Evolutionary conservation across 768 basidiomycete species (phyloP).

Genomic region (Mycena haematopus): DNA sequence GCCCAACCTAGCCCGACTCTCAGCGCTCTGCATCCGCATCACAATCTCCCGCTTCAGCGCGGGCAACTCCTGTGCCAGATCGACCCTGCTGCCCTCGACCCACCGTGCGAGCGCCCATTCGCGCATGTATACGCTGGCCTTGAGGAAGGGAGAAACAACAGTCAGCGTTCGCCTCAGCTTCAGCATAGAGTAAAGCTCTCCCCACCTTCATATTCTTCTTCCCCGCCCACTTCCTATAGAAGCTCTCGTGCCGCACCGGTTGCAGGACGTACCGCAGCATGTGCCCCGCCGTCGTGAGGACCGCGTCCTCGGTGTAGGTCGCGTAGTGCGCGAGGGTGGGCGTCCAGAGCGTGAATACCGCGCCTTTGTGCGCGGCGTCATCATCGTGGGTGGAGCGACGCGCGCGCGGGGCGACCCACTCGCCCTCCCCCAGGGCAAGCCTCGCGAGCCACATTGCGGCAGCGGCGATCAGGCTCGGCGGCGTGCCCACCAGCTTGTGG

Average conservation of each 20-base stretch:
- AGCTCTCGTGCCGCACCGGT: conserved; percentile 72
- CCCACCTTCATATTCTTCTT: conserved; percentile 85
- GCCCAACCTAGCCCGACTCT: neutral
- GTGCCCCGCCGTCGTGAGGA: conserved; percentile 81
- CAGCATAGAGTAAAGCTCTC: neutral
- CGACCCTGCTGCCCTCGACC: conserved; percentile 51
- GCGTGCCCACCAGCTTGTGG: conserved; percentile 72
- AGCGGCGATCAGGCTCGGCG: conserved; percentile 83
- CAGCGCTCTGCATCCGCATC: neutral
- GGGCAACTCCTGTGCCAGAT: conserved; percentile 52
- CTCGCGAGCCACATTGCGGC: conserved; percentile 88
- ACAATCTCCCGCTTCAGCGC: conserved; percentile 41
- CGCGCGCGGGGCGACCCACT: neutral
- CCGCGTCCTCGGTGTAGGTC: conserved; percentile 78
- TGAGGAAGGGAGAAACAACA: neutral
- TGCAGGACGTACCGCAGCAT: conserved; percentile 90
- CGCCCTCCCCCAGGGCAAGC: conserved; percentile 75
- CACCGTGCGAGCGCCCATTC: conserved; percentile 71
- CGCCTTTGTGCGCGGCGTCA: too few species aligned
- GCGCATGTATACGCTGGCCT: conserved; percentile 70
- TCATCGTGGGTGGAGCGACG: too few species aligned
- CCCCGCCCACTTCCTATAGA: conserved; percentile 88
- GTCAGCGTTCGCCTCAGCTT: neutral
- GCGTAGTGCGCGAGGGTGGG: conserved; percentile 89
- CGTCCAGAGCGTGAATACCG: conserved; percentile 52